Base-by-base conservation (phyloP, 257 asterid species). In the Plantago major region DNA sequence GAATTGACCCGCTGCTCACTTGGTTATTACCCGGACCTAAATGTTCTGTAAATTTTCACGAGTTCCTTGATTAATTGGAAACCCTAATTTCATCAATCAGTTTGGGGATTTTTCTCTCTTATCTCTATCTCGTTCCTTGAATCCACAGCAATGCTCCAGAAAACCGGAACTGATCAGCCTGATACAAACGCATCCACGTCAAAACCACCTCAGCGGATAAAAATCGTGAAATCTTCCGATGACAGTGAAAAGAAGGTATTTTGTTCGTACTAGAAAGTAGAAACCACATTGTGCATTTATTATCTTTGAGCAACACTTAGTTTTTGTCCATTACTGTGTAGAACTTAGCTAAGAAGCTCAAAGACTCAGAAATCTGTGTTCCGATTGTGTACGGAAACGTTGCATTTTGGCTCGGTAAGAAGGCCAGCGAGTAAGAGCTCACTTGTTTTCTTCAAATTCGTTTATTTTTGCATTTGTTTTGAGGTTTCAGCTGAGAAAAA, bases 321-420 rank as follows among this genome's bases (percentile, higher is more conserved):
- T 49, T 17, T 22, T 60, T 49, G 9, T 16, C 7, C 18, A 33
- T 16, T 6, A 0, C 10, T 65, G 72, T 63, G 49, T 65, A 86
- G 95, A 76, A 61, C 78, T 58, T 65, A 63, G 72, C 64, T 67
- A 77, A 81, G 80, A 88, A 78, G 86, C 80, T 86, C 45, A 82
- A 82, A 73, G 95, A 88, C 54, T 66, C 86, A 55, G 98, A 92
- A 74, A 79, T 87, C 37, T 74, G 88, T 68, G 74, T 88, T 28
- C 98, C 97, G 11, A 74, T 92, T 62, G 98, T 92, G 42, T 88
- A 82, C 62, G 98, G 98, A 19, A 92, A 87, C 84, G 71, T 84
- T 67, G 95, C 98, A 38, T 86, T 92, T 74, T 92, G 98, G 98
- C 98, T 88, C 69, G 98, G 98, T 60, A 92, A 92, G 94, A 92